Evolutionary conservation across 345 rosid genomes (phyloP), one percentile per base, ranked within the genome.

Genomic region (sweet orange (Citrus sinensis)): DNA sequence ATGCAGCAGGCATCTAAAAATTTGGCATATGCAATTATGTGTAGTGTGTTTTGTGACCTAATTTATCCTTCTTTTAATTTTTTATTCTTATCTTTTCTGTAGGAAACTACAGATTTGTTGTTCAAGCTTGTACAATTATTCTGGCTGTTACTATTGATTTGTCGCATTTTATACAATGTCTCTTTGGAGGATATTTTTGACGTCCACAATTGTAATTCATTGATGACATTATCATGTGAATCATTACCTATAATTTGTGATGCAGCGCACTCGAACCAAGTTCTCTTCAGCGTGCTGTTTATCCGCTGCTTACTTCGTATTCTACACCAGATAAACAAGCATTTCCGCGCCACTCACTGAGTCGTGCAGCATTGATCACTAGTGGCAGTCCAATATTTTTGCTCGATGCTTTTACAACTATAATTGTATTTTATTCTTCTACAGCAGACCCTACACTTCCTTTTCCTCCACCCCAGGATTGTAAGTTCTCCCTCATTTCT

Each of bases 301-400:
- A 94, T 84, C 98, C 99, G 9, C 82, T 90, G 59, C 79, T 96
- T 61, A 86, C 80, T 71, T 94, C 97, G 19, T 94, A 91, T 79
- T 87, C 98, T 27, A 85, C 95, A 29, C 98, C 95, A 1, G 97
- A 94, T 76, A 85, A 89, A 80, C 92, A 88, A 83, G 97, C 98
- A 75, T 96, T 89, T 86, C 97, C 99, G 2, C 97, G 95, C 32
- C 99, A 94, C 81, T 92, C 97, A 20, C 81, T 96, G 82, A 94
- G 99, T 85, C 95, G 94, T 30, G 95, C 98, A 1, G 95, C 97
- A 16, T 76, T 96, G 87, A 85, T 94, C 49, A 92, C 99, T 71
- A 94, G 99, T 46, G 97, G 94, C 24, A 96, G 99, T 85, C 98
- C 99, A 7, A 94, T 94, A 85, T 96, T 92, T 82, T 91, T 94